Conservation (phyloP, 2,329 filamentous ascomycete species). For the Bipolaris victoriae region DNA sequence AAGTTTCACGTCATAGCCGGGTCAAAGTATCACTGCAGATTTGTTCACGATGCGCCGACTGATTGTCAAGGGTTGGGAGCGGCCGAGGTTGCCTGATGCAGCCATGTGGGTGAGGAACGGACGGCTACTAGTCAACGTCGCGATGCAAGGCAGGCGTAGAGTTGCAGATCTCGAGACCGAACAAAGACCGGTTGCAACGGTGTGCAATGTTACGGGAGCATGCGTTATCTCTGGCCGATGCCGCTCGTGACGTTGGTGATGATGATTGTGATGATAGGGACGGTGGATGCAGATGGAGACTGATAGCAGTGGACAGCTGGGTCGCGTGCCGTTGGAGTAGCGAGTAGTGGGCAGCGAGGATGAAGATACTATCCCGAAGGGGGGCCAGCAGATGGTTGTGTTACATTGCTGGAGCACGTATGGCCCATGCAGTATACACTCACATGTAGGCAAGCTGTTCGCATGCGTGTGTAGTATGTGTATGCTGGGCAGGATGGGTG, state of each 20-base stretch:
- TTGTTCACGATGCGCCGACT: conserved; percentile 26
- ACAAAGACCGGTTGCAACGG: conserved; percentile 19
- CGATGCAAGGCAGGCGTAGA: conserved; percentile 40
- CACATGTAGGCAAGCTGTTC: too few species aligned
- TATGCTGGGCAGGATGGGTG: background rate
- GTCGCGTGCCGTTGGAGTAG: background rate
- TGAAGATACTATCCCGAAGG: background rate
- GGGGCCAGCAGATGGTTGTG: background rate
- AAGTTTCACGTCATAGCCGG: conserved; percentile 33
- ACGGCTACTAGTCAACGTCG: conserved; percentile 35
- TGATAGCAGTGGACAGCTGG: conserved; percentile 10
- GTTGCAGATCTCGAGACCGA: conserved; percentile 9
- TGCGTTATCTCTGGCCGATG: conserved; percentile 4
- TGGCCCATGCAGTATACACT: background rate
- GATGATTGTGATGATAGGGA: background rate
- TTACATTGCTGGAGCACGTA: conserved; percentile 4
- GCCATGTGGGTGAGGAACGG: conserved; percentile 30
- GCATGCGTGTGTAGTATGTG: background rate
- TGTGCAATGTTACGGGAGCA: conserved; percentile 35
- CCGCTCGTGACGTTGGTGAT: conserved; percentile 5
- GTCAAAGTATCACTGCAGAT: conserved; percentile 19
- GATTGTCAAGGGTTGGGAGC: conserved; percentile 33
- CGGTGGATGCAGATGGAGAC: background rate
- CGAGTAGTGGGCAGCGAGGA: background rate
- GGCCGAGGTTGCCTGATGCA: conserved; percentile 29